A percentile compares a stretch with the other conserved stretches of the same genome.
Conservation (phyloP, 306 rosid genomes). For the Cicer yamashitae region DNA sequence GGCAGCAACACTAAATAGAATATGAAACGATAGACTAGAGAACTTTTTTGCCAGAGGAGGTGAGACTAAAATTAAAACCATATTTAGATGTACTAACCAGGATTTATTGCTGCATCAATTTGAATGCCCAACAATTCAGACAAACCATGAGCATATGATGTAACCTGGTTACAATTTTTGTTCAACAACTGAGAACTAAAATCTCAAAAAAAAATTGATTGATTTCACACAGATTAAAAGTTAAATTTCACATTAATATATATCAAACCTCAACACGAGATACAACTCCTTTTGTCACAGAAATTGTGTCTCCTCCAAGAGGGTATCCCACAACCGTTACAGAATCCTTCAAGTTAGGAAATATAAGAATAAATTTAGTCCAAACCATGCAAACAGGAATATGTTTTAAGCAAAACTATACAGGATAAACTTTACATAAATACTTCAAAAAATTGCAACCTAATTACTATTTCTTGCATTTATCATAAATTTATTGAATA, state of each 20-base stretch:
- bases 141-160: conserved; percentile 96
- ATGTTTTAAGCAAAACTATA: conserved; percentile 22
- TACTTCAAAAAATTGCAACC: conserved; percentile 10
- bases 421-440: conserved; percentile 7
- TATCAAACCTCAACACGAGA: conserved; percentile 92
- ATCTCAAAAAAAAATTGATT: conserved; percentile 14
- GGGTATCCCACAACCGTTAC: conserved; percentile 99
- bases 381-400: conserved; percentile 29
- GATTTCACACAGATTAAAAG: conserved; percentile 20
- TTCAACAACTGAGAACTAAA: conserved; percentile 33
- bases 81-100: conserved; percentile 67
- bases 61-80: conserved; percentile 33
- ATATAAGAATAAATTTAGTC: conserved; percentile 11
- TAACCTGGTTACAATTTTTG: conserved; percentile 72
- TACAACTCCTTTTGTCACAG: conserved; percentile 98
- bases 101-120: conserved; percentile 98
- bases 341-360: conserved; percentile 75
- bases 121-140: conserved; percentile 97
- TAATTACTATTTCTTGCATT: conserved; percentile 20
- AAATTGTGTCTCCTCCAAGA: conserved; percentile 98
- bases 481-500: conserved; percentile 12
- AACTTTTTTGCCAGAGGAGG: neutral
- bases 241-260: conserved; percentile 30
- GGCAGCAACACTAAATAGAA: conserved; percentile 4
- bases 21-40: conserved; percentile 1